Percentiles rank a stretch among this genome's conserved stretches.
phyloP scores from a whole-genome alignment of 2,329 filamentous ascomycete species.

The Remersonia thermophila region DNA sequence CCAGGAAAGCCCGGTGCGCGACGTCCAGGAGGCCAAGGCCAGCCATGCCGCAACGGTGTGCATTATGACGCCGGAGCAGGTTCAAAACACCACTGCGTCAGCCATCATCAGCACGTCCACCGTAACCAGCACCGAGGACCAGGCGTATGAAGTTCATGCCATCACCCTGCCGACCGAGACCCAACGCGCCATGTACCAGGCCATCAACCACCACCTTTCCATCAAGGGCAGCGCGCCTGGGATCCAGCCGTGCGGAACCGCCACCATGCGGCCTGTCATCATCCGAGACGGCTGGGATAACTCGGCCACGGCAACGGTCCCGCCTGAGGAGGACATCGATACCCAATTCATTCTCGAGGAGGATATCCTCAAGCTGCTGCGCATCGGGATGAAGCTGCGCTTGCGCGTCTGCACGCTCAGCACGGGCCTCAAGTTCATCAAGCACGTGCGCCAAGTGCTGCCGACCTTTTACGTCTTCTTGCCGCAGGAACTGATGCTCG shows the following conservation, averaged over 20 bases:
- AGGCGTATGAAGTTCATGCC: constrained; percentile 47
- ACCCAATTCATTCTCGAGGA: constrained; percentile 40
- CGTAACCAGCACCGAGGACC: constrained; percentile 31
- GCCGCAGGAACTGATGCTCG: constrained; percentile 55
- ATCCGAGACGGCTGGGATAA: constrained; percentile 38
- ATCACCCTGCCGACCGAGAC: constrained; percentile 35
- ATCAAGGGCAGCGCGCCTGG: constrained; percentile 6
- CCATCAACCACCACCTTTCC: constrained; percentile 24
- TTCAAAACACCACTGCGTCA: no score
- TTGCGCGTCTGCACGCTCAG: constrained; percentile 40
- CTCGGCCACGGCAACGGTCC: constrained; percentile 15
- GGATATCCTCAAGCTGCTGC: constrained; percentile 31
- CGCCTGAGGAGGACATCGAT: constrained; percentile 28
- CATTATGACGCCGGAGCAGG: constrained; percentile 19
- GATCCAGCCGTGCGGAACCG: constrained; percentile 32
- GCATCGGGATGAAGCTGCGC: constrained; percentile 49
- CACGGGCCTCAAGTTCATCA: constrained; percentile 52
- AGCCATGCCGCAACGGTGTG: constrained; percentile 34
- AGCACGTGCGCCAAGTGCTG: constrained; percentile 40
- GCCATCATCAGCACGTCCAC: no score
- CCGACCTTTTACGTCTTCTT: constrained; percentile 54
- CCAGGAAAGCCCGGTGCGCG: no score
- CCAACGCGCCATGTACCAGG: constrained; percentile 31
- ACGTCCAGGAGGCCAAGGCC: constrained; percentile 29
- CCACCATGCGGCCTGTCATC: constrained; percentile 30